Base-by-base conservation (phyloP, 2,329 filamentous ascomycete species). In the Ascochyta clinopodiicola region DNA sequence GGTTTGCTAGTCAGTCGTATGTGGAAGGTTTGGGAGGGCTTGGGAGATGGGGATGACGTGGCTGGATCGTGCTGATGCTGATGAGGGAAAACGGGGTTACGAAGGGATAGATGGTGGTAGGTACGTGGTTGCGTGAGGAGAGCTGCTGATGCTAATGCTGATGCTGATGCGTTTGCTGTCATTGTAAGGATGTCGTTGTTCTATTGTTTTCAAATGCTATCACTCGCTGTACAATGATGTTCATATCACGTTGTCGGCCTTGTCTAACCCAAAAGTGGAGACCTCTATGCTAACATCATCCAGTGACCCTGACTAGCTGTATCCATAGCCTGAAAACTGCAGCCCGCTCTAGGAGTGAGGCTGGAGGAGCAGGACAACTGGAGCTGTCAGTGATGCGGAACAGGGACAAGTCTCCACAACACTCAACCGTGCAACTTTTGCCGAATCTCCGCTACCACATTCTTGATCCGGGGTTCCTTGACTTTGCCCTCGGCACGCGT, bases 401-500 rank as follows among this genome's bases (percentile, higher is more conserved):
- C 17, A 32, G 32, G 43, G 19, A 25, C 17, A 1, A 22, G 17
- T 36, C 6, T 51, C 6, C 29, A 45, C 46, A 7, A 15, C 17
- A 43, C 25, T 64, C 59, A 71, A 47, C 56, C 63, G 38, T 69
- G 62, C 55, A 83, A 56, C 65, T 80, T 75, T 56, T 80, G 79
- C 58, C 77, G 77, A 61, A 89, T 87, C 75, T 90, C 87, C 40
- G 73, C 77, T 31, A 85, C 78, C 12, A 89, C 79, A 37, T 82
- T 81, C 77, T 82, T 83, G 46, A 87, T 81, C 56, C 87, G 79
- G 5, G 84, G 83, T 68, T 88, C 85, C 68, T 82, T 83, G 22
- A 84, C 82, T 57, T 81, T 82, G 29, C 75, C 74, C 51, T 83
- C 80, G 5, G 83, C 78, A 46, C 73, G 75, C 34, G 73, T 66